Conservation (phyloP, 495 filamentous ascomycete species). For the Aspergillus panamensis region DNA sequence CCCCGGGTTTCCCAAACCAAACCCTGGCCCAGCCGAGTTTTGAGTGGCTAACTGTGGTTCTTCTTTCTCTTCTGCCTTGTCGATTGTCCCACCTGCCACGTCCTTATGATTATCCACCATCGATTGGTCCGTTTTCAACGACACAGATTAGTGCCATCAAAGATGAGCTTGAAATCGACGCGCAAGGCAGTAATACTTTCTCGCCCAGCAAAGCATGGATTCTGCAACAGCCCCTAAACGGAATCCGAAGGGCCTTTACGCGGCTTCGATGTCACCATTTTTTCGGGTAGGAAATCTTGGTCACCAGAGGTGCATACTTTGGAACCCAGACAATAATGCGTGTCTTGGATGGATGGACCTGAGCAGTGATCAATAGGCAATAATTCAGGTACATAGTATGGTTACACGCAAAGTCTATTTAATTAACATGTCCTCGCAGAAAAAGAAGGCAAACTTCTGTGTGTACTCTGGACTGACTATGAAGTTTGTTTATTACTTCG, state of each 20-base stretch:
- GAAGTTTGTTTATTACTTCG: not conserved
- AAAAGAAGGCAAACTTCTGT: not conserved
- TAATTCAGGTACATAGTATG: not conserved
- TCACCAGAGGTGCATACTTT: not conserved
- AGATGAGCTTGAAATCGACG: not conserved
- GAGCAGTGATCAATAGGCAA: not conserved
- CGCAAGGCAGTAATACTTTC: not conserved
- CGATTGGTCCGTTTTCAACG: conserved; percentile 13
- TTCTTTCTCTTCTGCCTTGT: conserved; percentile 7
- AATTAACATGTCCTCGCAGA: not conserved
- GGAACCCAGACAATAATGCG: not conserved
- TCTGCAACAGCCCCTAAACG: conserved; percentile 6
- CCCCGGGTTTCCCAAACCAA: conserved; percentile 10
- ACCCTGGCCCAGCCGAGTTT: conserved; percentile 13
- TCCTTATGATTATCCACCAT: conserved; percentile 21
- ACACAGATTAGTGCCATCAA: conserved; percentile 4
- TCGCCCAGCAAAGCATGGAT: not conserved
- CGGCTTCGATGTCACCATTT: not conserved
- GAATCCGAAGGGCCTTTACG: not conserved
- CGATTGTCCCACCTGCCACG: conserved; percentile 25
- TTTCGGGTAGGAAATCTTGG: not conserved
- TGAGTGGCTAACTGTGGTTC: not conserved
- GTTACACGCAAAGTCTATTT: conserved; percentile 3
- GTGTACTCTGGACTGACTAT: too few relatives aligned
- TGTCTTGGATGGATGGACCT: not conserved